Percentiles rank a stretch among this genome's conserved stretches.
Evolutionary conservation across 768 basidiomycete species (phyloP).

Genomic region (Boletus vermiculosoides): DNA sequence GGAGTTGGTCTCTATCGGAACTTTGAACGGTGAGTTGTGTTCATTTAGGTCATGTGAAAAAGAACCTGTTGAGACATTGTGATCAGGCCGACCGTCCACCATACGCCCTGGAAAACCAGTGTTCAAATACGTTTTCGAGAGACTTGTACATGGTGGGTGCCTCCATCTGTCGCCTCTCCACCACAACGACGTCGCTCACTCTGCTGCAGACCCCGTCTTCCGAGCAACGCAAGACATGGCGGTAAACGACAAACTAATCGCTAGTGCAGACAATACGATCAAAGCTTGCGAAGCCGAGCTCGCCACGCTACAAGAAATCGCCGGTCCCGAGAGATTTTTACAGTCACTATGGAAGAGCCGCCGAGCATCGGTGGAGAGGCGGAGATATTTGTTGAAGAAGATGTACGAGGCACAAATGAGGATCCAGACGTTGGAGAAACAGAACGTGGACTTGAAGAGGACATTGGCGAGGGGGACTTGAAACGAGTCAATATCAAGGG

Average conservation of each 20-base stretch:
- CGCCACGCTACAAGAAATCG: conserved; percentile 60
- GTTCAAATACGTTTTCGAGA: conserved; percentile 80
- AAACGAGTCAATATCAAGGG: neutral
- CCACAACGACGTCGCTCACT: neutral
- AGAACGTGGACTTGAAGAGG: conserved; percentile 67
- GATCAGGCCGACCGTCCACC: conserved; percentile 71
- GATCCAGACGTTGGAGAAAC: conserved; percentile 65
- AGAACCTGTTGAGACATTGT: neutral
- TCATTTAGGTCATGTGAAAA: neutral
- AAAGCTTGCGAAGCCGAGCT: conserved; percentile 77
- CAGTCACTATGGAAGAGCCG: conserved; percentile 43
- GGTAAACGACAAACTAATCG: conserved; percentile 68
- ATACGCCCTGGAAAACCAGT: conserved; percentile 92
- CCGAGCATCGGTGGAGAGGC: conserved; percentile 56
- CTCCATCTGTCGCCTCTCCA: neutral
- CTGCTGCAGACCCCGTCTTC: conserved; percentile 66
- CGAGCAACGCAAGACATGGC: conserved; percentile 78
- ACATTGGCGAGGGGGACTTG: conserved; percentile 43
- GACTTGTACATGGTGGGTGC: conserved; percentile 68
- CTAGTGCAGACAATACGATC: conserved; percentile 60
- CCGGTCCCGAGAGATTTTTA: conserved; percentile 45
- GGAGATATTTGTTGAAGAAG: conserved; percentile 68
- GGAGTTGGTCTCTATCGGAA: conserved; percentile 80
- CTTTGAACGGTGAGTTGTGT: conserved; percentile 56
- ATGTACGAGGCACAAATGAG: conserved; percentile 69